Base-by-base conservation (phyloP, 1,284 basidiomycete species). In the Cutaneotrichosporon dermatis region DNA sequence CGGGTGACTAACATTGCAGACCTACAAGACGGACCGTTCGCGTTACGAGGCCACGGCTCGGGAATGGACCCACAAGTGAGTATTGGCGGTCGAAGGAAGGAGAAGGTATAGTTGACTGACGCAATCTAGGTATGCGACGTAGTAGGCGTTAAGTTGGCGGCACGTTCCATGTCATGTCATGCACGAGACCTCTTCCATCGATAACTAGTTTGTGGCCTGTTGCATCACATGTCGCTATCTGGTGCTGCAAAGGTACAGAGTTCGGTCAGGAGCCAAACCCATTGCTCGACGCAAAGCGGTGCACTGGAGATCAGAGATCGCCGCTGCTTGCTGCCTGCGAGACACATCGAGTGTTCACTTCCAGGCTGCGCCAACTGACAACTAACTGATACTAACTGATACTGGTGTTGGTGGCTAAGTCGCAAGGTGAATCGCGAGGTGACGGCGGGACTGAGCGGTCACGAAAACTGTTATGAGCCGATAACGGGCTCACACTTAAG, bases 31-130 rank as follows among this genome's bases (percentile, higher is more conserved):
- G 51, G 92, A 96, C 79, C 86, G 91, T 71, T 82, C 89, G 67
- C 86, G 91, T 72, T 96, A 96, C 78, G 93, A 96, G 80, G 88
- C 90, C 64, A 96, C 91, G 36, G 93, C 93, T 48, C 84, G 92
- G 81, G 93, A 96, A 83, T 96, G 92, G 92, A 93, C 92, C 77
- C 87, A 92, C 85, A 95, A 95, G 92, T 95, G 65, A 71, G 75
- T 39, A 33, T 33, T 5, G 52, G 4, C 8, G 13, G 25, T 36
- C 12, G 39, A 40, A 40, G 12, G 9, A n/a, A n/a, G 34, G 12
- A 13, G 34, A 46, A 15, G 5, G 7, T 11, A 15, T 8, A 5
- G 2, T 12, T 35, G 13, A 34, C 55, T 56, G 45, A 57, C 45
- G 45, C 61, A 49, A 13, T 33, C 1, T 39, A 71, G 70, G 61